Base-by-base conservation (phyloP, 2,329 filamentous ascomycete species). In the Fusarium sp. region DNA sequence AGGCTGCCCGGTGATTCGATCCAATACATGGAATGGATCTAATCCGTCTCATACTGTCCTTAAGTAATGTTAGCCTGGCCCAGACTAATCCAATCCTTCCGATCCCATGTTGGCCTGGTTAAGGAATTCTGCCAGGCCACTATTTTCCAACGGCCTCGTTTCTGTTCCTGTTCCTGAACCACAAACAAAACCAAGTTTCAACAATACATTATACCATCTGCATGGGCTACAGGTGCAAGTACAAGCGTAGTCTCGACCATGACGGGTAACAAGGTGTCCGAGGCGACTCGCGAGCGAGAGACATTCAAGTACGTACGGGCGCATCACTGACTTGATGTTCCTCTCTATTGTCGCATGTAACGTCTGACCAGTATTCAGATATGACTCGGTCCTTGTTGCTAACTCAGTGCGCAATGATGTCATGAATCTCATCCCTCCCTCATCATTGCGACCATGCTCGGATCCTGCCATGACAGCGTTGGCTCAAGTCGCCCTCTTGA, bases 401-500 rank as follows among this genome's bases (percentile, higher is more conserved):
- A 60, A 62, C 32, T 64, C 67, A 27, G 43, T 65, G 22, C 69
- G 61, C 49, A 78, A 79, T 62, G 60, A 73, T 47, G 63, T 63
- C 44, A 67, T 71, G 34, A 57, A 55, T 4, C 72, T 66, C 8
- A 64, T 76, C 2, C 69, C 78, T 10, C 68, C 66, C 12, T 68
- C 74, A 18, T 66, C 71, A 18, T 70, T 80, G 11, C 43, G 67
- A 4, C 71, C 76, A 12, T 78, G 77, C 47, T 64, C 71, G n/a
- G 82, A 85, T 56, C 69, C 78, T 12, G 76, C 77, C 53, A 78
- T 88, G 46, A 86, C 84, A 3, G 81, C 83, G 8, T 82, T 87
- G 54, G 84, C 85, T 22, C 84, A 87, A 70, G 79, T 87, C 7
- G 85, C 80, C 2, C 78, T 81, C 8, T 75, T 82, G 55, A 80